Percentiles rank a stretch among this genome's conserved stretches.
Conservation (phyloP, 176 grass and related monocot genomes). For the Oryza officinalis region DNA sequence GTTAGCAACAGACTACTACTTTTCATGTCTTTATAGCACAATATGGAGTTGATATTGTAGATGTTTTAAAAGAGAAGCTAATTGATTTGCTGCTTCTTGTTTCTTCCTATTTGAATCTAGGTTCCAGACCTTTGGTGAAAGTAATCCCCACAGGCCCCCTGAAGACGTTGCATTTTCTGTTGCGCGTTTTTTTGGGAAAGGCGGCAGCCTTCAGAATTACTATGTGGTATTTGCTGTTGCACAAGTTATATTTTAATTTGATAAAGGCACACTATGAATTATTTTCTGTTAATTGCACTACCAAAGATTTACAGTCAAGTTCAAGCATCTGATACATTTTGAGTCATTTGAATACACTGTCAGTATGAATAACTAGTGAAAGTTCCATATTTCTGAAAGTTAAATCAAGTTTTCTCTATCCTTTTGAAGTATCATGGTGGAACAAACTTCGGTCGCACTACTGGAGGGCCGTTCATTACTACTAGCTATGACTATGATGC, state of each 20-base stretch:
- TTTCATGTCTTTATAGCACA: neutral
- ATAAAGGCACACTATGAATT: neutral
- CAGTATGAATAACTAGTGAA: neutral
- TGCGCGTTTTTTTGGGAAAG: conserved; percentile 93
- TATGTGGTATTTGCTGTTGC: conserved; percentile 67
- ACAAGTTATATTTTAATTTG: conserved; percentile 24
- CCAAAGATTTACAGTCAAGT: neutral
- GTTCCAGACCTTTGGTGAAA: conserved; percentile 93
- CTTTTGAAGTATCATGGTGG: conserved; percentile 90
- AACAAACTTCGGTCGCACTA: conserved; percentile 91
- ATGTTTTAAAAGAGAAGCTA: neutral
- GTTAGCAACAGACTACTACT: neutral
- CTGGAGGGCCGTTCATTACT: conserved; percentile 97
- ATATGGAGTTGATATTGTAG: neutral
- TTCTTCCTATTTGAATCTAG: conserved; percentile 47
- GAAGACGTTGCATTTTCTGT: conserved; percentile 96
- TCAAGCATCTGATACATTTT: conserved; percentile 16
- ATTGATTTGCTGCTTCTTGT: conserved; percentile 8
- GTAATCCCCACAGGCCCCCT: conserved; percentile 88
- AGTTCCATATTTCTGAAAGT: conserved; percentile 20
- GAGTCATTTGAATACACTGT: neutral
- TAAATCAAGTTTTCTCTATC: conserved; percentile 29
- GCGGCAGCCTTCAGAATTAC: conserved; percentile 90
- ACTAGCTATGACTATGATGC: conserved; percentile 99
- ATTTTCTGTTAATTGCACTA: neutral